phyloP scores from a whole-genome alignment of 495 filamentous ascomycete species.

The Xylaria nigripes region DNA sequence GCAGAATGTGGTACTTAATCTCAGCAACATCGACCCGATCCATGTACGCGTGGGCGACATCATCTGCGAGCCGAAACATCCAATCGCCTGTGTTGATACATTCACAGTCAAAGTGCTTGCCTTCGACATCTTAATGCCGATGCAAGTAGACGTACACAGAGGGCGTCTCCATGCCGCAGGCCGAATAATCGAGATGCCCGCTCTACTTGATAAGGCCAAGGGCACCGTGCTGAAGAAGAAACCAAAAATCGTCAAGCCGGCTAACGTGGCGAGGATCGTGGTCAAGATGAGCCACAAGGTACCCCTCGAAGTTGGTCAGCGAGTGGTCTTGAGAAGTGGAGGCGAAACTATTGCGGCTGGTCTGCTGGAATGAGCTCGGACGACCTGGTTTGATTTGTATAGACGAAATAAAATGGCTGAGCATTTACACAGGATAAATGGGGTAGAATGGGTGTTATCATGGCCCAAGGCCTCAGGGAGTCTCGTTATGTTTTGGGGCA shows the following conservation, averaged over 20 bases:
- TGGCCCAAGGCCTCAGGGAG: too few species aligned
- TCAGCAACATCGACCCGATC: constrained; percentile 75
- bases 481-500: too few species aligned
- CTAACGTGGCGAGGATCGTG: constrained; percentile 50
- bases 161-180: constrained; percentile 75
- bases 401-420: neutral
- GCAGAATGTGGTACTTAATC: constrained; percentile 74
- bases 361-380: constrained; percentile 49
- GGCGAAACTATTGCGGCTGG: constrained; percentile 84
- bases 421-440: neutral
- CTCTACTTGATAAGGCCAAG: constrained; percentile 65
- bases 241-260: constrained; percentile 73
- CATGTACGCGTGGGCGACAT: constrained; percentile 81
- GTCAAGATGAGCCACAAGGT: constrained; percentile 69
- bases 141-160: constrained; percentile 78
- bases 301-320: constrained; percentile 67
- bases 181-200: constrained; percentile 59
- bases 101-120: constrained; percentile 80
- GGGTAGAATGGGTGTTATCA: neutral
- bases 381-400: neutral
- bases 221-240: constrained; percentile 69
- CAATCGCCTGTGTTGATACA: constrained; percentile 56
- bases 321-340: constrained; percentile 70
- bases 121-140: constrained; percentile 81
- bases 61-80: constrained; percentile 58